phyloP scores from a whole-genome alignment of 2,329 filamentous ascomycete genomes.

The Colletotrichum acutatum region DNA sequence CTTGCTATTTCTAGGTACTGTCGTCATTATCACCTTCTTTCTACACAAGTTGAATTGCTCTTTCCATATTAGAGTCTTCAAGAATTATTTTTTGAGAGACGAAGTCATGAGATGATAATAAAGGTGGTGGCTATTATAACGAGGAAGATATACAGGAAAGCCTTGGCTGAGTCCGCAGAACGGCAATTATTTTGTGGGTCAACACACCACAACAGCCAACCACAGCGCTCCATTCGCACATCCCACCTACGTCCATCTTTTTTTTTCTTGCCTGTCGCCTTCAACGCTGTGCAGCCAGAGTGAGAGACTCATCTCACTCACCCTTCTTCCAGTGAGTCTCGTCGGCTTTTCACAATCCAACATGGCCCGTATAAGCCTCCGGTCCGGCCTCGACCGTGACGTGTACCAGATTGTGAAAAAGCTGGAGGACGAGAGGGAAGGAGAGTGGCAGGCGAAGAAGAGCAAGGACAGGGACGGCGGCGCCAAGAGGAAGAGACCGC shows the following conservation, averaged over 20 bases:
- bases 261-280: background rate
- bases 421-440: constrained; percentile 74
- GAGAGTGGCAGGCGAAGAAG: constrained; percentile 44
- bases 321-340: background rate
- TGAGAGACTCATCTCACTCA: background rate
- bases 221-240: background rate
- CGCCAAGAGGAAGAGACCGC: constrained; percentile 47
- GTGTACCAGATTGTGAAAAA: constrained; percentile 85
- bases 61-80: too few relatives aligned
- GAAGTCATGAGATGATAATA: too few relatives aligned
- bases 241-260: background rate
- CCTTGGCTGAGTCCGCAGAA: background rate
- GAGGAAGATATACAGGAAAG: background rate
- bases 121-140: too few relatives aligned
- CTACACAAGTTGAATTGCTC: too few relatives aligned
- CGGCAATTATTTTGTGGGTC: background rate
- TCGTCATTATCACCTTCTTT: too few relatives aligned
- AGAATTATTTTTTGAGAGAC: too few relatives aligned
- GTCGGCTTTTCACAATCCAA: background rate
- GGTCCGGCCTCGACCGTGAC: constrained; percentile 72
- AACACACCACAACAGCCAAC: background rate
- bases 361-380: constrained; percentile 50
- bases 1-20: too few relatives aligned
- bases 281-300: background rate
- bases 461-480: constrained; percentile 66